These are phyloP conservation scores for Combretum micranthum DNA, from an alignment of 345 rosid species.

Conservation along the genomic window DNA sequence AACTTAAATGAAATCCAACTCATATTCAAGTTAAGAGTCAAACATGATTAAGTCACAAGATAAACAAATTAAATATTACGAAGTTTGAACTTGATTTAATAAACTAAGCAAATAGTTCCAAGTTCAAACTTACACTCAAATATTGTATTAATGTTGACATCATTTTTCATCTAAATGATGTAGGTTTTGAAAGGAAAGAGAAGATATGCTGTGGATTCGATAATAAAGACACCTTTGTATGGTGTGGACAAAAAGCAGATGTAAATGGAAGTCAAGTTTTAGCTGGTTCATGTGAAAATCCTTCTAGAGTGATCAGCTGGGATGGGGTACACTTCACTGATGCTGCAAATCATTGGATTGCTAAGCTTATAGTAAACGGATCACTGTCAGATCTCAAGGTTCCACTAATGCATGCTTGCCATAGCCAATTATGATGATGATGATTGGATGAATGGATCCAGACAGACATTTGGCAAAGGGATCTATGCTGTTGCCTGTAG, in stretches of 20 bases:
- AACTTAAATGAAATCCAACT: too few relatives aligned
- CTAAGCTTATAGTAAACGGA: constrained; percentile 49
- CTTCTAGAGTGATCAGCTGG: constrained; percentile 36
- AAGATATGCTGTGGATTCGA: constrained; percentile 55
- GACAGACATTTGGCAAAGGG: not conserved
- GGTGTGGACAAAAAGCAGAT: constrained; percentile 34
- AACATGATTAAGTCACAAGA: too few relatives aligned
- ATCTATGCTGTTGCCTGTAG: not conserved
- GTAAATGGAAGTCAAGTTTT: constrained; percentile 31
- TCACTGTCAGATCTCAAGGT: constrained; percentile 42
- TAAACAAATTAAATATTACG: too few relatives aligned
- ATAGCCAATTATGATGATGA: too few relatives aligned
- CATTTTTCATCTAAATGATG: not conserved
- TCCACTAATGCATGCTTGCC: constrained; percentile 53
- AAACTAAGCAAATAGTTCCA: too few relatives aligned
- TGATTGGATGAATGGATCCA: too few relatives aligned
- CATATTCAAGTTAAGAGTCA: too few relatives aligned
- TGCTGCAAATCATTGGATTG: constrained; percentile 63
- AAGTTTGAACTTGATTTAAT: too few relatives aligned
- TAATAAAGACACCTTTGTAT: constrained; percentile 29
- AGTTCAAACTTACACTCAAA: too few relatives aligned
- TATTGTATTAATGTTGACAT: too few relatives aligned
- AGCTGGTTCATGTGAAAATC: constrained; percentile 45
- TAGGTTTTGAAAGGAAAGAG: constrained; percentile 36
- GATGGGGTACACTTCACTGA: constrained; percentile 50